Conservation (phyloP, 2,329 filamentous ascomycete species). For the Aureobasidium subglaciale region DNA sequence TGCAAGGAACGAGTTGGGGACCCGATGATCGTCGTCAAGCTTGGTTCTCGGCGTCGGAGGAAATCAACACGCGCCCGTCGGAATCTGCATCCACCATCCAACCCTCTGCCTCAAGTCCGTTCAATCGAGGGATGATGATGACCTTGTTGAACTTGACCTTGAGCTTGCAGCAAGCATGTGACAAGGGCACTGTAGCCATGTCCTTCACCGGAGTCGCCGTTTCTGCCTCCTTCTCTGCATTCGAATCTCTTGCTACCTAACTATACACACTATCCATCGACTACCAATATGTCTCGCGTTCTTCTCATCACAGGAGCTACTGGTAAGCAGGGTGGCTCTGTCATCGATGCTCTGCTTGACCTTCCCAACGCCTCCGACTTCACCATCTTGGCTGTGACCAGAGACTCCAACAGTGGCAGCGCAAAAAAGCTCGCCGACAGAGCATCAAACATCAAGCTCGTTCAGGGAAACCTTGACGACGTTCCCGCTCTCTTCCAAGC, state of each 20-base stretch:
- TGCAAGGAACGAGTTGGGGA: conserved; percentile 1
- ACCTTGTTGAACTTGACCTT: background rate
- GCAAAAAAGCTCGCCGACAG: conserved; percentile 42
- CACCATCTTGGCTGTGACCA: conserved; percentile 51
- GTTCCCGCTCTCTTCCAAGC: conserved; percentile 44
- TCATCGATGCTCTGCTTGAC: conserved; percentile 31
- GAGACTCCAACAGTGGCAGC: conserved; percentile 41
- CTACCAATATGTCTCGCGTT: conserved; percentile 28
- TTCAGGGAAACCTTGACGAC: conserved; percentile 49
- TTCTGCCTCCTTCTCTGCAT: background rate
- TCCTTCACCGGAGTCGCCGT: background rate
- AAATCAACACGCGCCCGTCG: conserved; percentile 5
- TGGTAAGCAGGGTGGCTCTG: conserved; percentile 40
- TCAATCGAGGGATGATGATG: background rate
- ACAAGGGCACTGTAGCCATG: conserved; percentile 5
- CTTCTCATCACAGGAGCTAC: conserved; percentile 41
- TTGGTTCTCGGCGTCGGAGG: conserved; percentile 6
- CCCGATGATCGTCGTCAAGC: conserved; percentile 3
- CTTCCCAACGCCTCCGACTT: conserved; percentile 29
- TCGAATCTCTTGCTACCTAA: background rate
- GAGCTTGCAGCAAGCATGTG: conserved; percentile 8
- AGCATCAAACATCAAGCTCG: conserved; percentile 41
- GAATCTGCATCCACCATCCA: background rate
- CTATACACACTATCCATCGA: background rate
- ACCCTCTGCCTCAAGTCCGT: background rate